Conservation (phyloP, 2,329 filamentous ascomycete genomes). For the Lachnellula hyalina region DNA sequence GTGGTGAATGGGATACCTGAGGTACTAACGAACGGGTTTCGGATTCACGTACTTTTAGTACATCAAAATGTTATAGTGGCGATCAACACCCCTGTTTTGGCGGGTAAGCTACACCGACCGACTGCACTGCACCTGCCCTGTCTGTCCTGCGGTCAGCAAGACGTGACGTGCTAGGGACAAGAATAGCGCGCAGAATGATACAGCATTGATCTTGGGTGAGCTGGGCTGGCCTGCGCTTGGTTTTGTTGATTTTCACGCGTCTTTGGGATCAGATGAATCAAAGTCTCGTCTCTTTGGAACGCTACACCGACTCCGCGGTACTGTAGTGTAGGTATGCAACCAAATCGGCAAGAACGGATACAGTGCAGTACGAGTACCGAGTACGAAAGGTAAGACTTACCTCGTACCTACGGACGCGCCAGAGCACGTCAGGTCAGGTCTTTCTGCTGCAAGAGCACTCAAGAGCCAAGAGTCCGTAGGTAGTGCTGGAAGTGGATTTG, state of each 20-base stretch:
- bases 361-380: too few relatives aligned
- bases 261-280: too few relatives aligned
- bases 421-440: background rate
- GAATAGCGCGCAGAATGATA: background rate
- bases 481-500: background rate
- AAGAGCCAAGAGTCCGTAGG: too few relatives aligned
- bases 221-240: too few relatives aligned
- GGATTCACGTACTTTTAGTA: conserved; percentile 9
- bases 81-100: conserved; percentile 13
- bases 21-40: conserved; percentile 3
- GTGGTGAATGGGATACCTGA: background rate
- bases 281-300: too few relatives aligned
- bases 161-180: background rate
- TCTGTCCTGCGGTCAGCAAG: background rate
- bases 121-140: background rate
- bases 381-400: too few relatives aligned
- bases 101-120: background rate
- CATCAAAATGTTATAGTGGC: conserved; percentile 11
- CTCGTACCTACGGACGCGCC: background rate
- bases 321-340: too few relatives aligned
- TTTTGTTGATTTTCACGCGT: too few relatives aligned
- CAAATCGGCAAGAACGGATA: too few relatives aligned
- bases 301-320: too few relatives aligned
- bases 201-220: too few relatives aligned
- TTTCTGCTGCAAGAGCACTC: background rate